Evolutionary conservation across 352 stramenopile species (phyloP).

Genomic region (Phytophthora fragariae): DNA sequence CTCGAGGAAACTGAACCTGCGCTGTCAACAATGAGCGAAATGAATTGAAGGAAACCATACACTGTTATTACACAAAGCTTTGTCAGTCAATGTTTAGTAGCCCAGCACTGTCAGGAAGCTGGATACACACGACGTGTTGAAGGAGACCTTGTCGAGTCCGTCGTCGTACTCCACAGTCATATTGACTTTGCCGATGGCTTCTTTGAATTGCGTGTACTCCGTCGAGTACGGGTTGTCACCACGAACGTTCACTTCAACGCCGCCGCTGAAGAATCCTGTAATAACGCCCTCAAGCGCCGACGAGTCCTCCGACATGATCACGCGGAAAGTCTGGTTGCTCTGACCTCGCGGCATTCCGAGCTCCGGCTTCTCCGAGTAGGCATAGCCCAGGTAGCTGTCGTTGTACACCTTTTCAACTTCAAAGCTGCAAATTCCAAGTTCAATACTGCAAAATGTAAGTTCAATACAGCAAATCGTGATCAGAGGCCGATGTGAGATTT

Average conservation of each 20-base stretch:
- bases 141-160: conserved; percentile 41
- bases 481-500: too few relatives aligned
- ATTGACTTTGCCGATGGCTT: conserved; percentile 51
- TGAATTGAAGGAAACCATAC: background rate
- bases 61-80: background rate
- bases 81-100: conserved; percentile 18
- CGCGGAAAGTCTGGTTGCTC: conserved; percentile 52
- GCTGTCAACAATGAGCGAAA: background rate
- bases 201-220: conserved; percentile 39
- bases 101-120: conserved; percentile 37
- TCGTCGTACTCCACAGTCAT: conserved; percentile 66
- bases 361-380: conserved; percentile 50
- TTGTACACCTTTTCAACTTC: conserved; percentile 7
- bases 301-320: conserved; percentile 50
- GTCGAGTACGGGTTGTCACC: conserved; percentile 58
- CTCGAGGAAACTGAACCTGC: background rate
- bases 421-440: too few relatives aligned
- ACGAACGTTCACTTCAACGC: conserved; percentile 51
- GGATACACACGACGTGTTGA: conserved; percentile 45
- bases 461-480: too few relatives aligned
- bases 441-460: too few relatives aligned
- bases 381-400: conserved; percentile 65
- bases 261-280: conserved; percentile 42
- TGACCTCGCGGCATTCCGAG: conserved; percentile 53
- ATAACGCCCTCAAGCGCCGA: conserved; percentile 46